Evolutionary conservation across 306 rosid species (phyloP).

Genomic region (Prunus armeniaca): DNA sequence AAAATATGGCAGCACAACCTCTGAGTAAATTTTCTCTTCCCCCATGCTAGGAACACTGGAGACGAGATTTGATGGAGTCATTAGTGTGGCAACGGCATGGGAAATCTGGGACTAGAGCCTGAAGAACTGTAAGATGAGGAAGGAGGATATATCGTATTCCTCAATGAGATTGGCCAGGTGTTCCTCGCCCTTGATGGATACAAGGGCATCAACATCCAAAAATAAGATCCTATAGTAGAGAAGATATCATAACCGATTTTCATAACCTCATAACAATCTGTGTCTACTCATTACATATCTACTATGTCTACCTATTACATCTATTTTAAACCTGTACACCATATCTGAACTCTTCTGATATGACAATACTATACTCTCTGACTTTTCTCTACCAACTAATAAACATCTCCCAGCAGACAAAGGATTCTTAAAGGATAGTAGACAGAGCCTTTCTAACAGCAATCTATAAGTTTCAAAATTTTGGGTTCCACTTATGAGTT

Average conservation of each 20-base stretch:
- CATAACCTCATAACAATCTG: background rate
- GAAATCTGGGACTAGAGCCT: background rate
- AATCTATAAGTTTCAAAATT: background rate
- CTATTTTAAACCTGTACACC: too few relatives aligned
- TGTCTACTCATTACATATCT: too few relatives aligned
- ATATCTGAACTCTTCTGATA: too few relatives aligned
- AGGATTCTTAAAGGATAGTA: background rate
- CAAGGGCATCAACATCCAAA: background rate
- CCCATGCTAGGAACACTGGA: too few relatives aligned
- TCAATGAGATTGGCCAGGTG: background rate
- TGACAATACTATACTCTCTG: too few relatives aligned
- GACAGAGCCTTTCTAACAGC: background rate
- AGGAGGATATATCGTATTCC: background rate
- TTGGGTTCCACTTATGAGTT: background rate
- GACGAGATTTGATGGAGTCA: too few relatives aligned
- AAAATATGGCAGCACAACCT: too few relatives aligned
- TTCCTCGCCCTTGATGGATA: too few relatives aligned
- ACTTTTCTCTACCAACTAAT: background rate
- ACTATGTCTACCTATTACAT: too few relatives aligned
- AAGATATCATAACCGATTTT: background rate
- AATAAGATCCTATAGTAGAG: background rate
- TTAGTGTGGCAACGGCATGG: background rate
- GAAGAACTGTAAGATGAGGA: background rate
- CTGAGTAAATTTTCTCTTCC: too few relatives aligned
- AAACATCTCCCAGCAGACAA: background rate